These are phyloP conservation scores for Phytophthora sp. DNA, from an alignment of 352 stramenopile species.

Conservation along the genomic window DNA sequence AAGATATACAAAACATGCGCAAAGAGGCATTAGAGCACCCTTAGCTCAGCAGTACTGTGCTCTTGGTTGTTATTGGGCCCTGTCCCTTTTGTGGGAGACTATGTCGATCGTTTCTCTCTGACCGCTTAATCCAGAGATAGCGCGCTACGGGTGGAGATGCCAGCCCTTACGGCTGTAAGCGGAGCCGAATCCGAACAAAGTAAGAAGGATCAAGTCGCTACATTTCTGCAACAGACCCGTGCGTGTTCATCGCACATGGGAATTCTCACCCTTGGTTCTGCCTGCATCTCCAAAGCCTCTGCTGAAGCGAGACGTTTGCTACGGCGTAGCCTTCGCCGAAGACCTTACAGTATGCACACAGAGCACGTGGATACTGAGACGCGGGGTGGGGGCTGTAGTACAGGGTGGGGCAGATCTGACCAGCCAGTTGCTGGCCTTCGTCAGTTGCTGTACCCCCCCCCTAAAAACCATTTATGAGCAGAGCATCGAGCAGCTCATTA, in stretches of 20 bases:
- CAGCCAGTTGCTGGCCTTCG: constrained; percentile 28
- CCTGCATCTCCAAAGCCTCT: constrained; percentile 56
- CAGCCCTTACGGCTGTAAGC: no score
- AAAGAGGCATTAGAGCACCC: no score
- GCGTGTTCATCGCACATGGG: constrained; percentile 79
- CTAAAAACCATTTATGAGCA: constrained; percentile 75
- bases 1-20: no score
- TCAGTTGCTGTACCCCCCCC: no score
- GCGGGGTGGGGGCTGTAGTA: constrained; percentile 17
- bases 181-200: no score
- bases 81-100: no score
- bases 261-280: constrained; percentile 79
- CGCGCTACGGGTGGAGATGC: no score
- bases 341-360: constrained; percentile 53
- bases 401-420: constrained; percentile 9
- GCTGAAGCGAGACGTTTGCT: constrained; percentile 59
- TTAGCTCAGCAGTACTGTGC: no score
- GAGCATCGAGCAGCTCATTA: constrained; percentile 66
- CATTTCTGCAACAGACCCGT: constrained; percentile 36
- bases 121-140: no score
- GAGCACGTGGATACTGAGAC: constrained; percentile 22
- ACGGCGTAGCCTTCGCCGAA: constrained; percentile 52
- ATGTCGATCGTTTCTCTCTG: no score
- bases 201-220: constrained; percentile 31
- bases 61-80: no score